Evolutionary conservation across 768 basidiomycete genomes (phyloP).

Genomic region (Podaxis sp.): DNA sequence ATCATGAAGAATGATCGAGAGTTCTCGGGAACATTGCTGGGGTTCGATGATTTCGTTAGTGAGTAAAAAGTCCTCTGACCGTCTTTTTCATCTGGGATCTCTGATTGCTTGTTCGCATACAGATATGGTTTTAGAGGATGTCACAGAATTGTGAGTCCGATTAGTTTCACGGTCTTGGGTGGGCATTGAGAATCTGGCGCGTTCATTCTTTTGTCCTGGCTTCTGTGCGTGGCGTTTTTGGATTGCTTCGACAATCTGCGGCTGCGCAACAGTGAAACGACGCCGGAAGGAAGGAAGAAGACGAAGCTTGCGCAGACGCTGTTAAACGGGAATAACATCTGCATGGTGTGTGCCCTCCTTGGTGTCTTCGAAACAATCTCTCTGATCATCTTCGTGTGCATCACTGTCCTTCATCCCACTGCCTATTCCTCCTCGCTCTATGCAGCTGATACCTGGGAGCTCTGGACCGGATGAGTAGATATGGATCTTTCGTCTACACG

Average conservation of each 20-base stretch:
- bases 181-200: background rate
- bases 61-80: constrained; percentile 40
- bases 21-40: constrained; percentile 91
- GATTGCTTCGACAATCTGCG: background rate
- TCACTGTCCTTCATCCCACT: background rate
- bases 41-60: constrained; percentile 99
- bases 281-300: constrained; percentile 76
- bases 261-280: constrained; percentile 62
- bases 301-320: constrained; percentile 86
- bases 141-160: constrained; percentile 84
- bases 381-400: constrained; percentile 1
- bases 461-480: constrained; percentile 25
- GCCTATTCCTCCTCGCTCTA: background rate
- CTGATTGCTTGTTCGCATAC: background rate
- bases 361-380: background rate
- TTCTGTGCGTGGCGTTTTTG: background rate
- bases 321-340: constrained; percentile 94
- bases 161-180: background rate
- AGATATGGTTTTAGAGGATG: constrained; percentile 97
- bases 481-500: background rate
- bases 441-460: constrained; percentile 38
- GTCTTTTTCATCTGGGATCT: background rate
- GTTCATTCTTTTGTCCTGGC: background rate
- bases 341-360: constrained; percentile 63
- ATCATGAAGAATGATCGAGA: constrained; percentile 98